Evolutionary conservation across 73 alveolate species (phyloP), one percentile per base, ranked within the genome.

Genomic region (Paramecium biaurelia): DNA sequence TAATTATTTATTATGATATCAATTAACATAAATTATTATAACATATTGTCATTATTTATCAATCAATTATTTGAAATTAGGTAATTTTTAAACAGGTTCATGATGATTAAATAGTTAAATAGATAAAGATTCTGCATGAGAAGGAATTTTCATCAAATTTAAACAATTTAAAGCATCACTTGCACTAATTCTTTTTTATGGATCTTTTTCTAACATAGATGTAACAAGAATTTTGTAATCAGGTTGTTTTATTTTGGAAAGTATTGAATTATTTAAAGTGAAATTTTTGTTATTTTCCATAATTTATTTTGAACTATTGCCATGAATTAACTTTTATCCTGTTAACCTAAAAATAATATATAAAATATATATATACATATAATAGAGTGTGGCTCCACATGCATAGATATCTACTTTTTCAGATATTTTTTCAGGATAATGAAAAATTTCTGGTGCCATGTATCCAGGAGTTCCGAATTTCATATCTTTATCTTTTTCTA

Each of bases 381-480:
- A 63, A 12, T 30, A 63, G 6, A 63, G 45, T 2, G 26, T 63
- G 2, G 49, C 84, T 26, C 84, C 84, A 63, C 84, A 63, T 2
- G 49, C 45, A 63, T 26, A 63, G 49, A 63, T 63, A 32, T 63
- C 84, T 23, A 63, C 45, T 14, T 63, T 63, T 26, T 63, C 84
- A 10, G 84, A 7, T 63, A 63, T 63, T 18, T 63, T 26, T 9
- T 63, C 26, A 7, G 21, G 4, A 2, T 63, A 26, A 21, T 6
- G 12, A 30, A 63, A 32, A 18, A 95, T 85, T 70, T 96, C 98
- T 7, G 98, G 98, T 11, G 98, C 98, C 58, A 94, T 79, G 35
- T 92, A 94, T 41, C 96, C 98, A 20, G 95, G 92, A n/a, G 97
- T 96, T 15, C 98, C 98, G 57, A 93, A 72, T 68, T 76, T 86